Base-by-base conservation (phyloP, 75 land plant genomes). In the Cunninghamia lanceolata region DNA sequence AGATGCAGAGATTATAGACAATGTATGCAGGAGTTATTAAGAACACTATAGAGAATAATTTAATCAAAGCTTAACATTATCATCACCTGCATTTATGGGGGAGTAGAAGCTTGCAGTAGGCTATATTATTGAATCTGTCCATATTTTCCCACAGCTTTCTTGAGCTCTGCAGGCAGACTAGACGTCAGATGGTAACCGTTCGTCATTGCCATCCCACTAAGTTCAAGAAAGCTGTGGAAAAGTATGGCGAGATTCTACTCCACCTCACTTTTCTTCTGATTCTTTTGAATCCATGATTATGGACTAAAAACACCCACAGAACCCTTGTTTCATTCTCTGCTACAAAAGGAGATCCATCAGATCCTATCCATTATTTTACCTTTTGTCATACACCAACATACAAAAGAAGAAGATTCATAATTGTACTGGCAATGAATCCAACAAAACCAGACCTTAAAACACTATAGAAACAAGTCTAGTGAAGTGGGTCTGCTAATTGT, bases 201-300 rank as follows among this genome's bases (percentile, higher is more conserved):
- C 36, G 36, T 8, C 75, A 71, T 71, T 30, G 75, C 15, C 75
- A 71, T 71, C 75, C 11, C 63, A 52, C 63, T 35, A 85, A 85
- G 85, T 85, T 85, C 85, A 85, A 85, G 85, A 85, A 85, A 85
- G 85, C 85, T 66, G 85, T 85, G 85, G 85, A 85, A 85, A 85
- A 85, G 85, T 32, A 71, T 71, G 75, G 36, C 36, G 3, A 34
- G 75, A 71, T 71, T 28, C 34, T 28, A 66, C n/a, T 70, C 30
- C 73, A 30, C 34, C 10, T 9, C 30, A 28, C 7, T 4, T 21
- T 30, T 70, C n/a, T 30, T 63, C 68, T 21, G 19, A n/a, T 68
- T 25, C 71, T 8, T n/a, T n/a, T 68, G 9, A 68, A 68, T 68
- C 71, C 71, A 5, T 28, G 15, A 32, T 34, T 32, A 2, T 10